These are phyloP conservation scores for Psilocybe subaeruginosa DNA, from an alignment of 768 basidiomycete genomes.

Conservation along the genomic window DNA sequence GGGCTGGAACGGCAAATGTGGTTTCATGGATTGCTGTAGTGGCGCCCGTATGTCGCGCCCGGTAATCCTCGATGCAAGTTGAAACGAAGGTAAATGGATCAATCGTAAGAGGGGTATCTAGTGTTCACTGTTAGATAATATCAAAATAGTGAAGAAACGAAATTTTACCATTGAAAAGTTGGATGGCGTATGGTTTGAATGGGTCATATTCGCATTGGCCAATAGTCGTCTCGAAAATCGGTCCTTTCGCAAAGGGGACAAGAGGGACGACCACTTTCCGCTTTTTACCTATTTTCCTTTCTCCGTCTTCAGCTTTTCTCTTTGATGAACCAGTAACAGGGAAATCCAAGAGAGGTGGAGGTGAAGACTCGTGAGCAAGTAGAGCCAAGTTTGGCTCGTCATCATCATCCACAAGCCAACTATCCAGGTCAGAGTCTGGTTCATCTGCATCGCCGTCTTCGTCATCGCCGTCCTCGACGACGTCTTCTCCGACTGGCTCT, in stretches of 20 bases:
- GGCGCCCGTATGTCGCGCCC: conserved; percentile 23
- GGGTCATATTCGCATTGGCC: conserved; percentile 70
- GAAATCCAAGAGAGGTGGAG: conserved; percentile 34
- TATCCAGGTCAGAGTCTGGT: conserved; percentile 75
- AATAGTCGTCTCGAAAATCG: conserved; percentile 74
- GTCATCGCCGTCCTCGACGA: conserved; percentile 69
- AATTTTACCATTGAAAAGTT: conserved; percentile 79
- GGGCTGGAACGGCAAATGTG: conserved; percentile 49
- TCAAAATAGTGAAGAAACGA: background rate
- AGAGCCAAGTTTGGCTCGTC: conserved; percentile 53
- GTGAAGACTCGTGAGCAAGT: conserved; percentile 32
- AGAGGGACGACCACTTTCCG: conserved; percentile 79
- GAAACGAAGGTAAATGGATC: conserved; percentile 82
- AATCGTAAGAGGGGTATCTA: conserved; percentile 74
- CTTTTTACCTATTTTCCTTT: conserved; percentile 62
- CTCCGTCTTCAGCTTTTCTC: conserved; percentile 63
- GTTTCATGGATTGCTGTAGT: conserved; percentile 22
- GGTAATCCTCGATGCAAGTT: conserved; percentile 40
- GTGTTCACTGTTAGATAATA: conserved; percentile 6
- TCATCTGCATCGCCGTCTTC: conserved; percentile 62
- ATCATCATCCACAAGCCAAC: conserved; percentile 80
- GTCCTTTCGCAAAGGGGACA: conserved; percentile 81
- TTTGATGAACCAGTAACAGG: conserved; percentile 44
- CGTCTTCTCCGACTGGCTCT: conserved; percentile 79
- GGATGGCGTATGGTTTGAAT: conserved; percentile 76